Evolutionary conservation across 78 protist genomes (phyloP).

Genomic region (Polysphondylium violaceum): DNA sequence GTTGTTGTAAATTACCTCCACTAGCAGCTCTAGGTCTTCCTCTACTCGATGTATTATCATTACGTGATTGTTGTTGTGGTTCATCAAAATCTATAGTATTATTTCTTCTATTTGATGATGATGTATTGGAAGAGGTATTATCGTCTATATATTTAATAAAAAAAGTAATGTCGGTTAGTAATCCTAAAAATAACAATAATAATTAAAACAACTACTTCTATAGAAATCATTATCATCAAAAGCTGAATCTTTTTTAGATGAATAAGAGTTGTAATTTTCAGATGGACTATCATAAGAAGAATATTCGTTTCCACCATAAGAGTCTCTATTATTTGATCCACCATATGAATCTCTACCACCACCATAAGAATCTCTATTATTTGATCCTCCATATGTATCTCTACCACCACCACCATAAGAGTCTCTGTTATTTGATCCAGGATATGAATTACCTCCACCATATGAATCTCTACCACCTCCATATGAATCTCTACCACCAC

Average conservation of each 20-base stretch:
- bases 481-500: constrained; percentile 9
- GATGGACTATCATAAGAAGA: neutral
- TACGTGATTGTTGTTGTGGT: neutral
- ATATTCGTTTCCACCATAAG: neutral
- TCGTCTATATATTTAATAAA: neutral
- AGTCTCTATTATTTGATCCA: neutral
- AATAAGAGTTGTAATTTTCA: neutral
- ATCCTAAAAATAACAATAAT: too few species aligned
- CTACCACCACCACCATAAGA: constrained; percentile 25
- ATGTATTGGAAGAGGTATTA: too few species aligned
- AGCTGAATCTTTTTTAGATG: neutral
- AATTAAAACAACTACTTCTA: neutral
- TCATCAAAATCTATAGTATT: neutral
- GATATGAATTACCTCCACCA: constrained; percentile 1
- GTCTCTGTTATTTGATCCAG: constrained; percentile 21
- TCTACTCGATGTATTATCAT: neutral
- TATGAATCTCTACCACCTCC: neutral
- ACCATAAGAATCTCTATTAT: constrained; percentile 5
- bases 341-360: constrained; percentile 14
- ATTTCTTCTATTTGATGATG: constrained; percentile 22
- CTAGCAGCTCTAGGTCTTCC: constrained; percentile 71
- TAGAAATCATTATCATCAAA: neutral
- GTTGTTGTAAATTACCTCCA: constrained; percentile 40
- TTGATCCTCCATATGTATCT: too few species aligned
- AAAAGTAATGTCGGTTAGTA: too few species aligned